Conservation (phyloP, 2,329 filamentous ascomycete genomes). For the Pseudovirgaria hyperparasitica region DNA sequence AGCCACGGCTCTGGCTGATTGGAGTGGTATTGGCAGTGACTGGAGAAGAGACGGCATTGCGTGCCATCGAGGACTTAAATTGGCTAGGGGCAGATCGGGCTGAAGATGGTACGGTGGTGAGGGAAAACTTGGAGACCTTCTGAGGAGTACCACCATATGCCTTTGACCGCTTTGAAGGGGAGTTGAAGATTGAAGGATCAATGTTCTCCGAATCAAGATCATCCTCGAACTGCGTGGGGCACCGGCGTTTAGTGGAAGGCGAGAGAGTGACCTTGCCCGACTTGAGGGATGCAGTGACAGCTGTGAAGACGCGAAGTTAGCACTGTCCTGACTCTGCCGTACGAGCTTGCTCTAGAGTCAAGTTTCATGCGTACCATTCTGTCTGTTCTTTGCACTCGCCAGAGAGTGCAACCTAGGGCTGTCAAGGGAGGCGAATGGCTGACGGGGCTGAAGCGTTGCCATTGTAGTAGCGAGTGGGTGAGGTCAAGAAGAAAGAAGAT, state of each 20-base stretch:
- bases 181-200: constrained; percentile 39
- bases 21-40: constrained; percentile 30
- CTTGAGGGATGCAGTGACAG: constrained; percentile 19
- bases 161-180: constrained; percentile 42
- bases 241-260: constrained; percentile 33
- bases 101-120: constrained; percentile 16
- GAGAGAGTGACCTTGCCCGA: constrained; percentile 17
- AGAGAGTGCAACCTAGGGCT: constrained; percentile 56
- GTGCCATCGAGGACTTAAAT: constrained; percentile 14
- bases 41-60: constrained; percentile 29
- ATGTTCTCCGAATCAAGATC: constrained; percentile 44
- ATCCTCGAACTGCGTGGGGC: constrained; percentile 30
- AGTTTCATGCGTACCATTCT: constrained; percentile 38
- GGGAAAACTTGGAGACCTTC: constrained; percentile 29
- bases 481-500: no score
- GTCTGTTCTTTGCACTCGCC: constrained; percentile 65
- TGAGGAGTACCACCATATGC: constrained; percentile 20
- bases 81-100: constrained; percentile 11
- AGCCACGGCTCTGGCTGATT: constrained; percentile 50
- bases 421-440: constrained; percentile 65
- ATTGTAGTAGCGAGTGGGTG: no score
- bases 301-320: constrained; percentile 11
- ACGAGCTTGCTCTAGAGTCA: constrained; percentile 8
- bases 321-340: constrained; percentile 9
- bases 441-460: no score